A percentile compares a stretch with the other conserved stretches of the same genome.
These are phyloP conservation scores for Exutisphaerella laricina DNA, from an alignment of 2,329 filamentous ascomycete species.

Conservation along the genomic window DNA sequence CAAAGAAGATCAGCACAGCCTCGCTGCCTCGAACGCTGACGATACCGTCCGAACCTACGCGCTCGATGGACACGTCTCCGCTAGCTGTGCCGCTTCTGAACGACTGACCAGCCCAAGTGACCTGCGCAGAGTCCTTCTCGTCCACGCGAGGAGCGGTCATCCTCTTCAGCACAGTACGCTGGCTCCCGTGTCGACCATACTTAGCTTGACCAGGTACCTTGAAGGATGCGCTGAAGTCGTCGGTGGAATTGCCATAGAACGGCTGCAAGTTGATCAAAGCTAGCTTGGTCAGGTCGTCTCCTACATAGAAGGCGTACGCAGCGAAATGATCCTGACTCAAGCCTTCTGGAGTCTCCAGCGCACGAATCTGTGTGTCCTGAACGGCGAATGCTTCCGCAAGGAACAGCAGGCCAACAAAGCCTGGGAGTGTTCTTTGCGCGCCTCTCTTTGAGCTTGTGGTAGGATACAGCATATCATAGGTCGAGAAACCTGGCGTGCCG, in stretches of 20 bases:
- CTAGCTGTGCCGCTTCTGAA: conserved; percentile 21
- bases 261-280: conserved; percentile 28
- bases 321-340: conserved; percentile 25
- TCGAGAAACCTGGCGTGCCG: conserved; percentile 27
- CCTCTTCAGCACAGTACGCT: conserved; percentile 22
- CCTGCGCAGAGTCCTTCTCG: conserved; percentile 22
- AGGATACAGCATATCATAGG: conserved; percentile 29
- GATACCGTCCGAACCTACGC: conserved; percentile 16
- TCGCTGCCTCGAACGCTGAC: conserved; percentile 27
- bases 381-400: conserved; percentile 29
- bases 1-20: conserved; percentile 28
- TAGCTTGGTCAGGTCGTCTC: conserved; percentile 24
- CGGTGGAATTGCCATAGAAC: conserved; percentile 28
- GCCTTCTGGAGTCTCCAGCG: conserved; percentile 19
- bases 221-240: conserved; percentile 21
- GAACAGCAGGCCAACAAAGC: conserved; percentile 26
- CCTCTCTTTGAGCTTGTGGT: conserved; percentile 22
- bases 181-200: not conserved
- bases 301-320: conserved; percentile 25
- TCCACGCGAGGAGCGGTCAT: conserved; percentile 26
- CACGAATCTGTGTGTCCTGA: conserved; percentile 20
- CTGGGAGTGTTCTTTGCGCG: conserved; percentile 24
- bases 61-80: conserved; percentile 19
- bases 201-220: conserved; percentile 4
- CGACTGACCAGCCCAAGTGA: conserved; percentile 29